Evolutionary conservation across 495 filamentous ascomycete genomes (phyloP).

Genomic region (Aspergillus hancockii): DNA sequence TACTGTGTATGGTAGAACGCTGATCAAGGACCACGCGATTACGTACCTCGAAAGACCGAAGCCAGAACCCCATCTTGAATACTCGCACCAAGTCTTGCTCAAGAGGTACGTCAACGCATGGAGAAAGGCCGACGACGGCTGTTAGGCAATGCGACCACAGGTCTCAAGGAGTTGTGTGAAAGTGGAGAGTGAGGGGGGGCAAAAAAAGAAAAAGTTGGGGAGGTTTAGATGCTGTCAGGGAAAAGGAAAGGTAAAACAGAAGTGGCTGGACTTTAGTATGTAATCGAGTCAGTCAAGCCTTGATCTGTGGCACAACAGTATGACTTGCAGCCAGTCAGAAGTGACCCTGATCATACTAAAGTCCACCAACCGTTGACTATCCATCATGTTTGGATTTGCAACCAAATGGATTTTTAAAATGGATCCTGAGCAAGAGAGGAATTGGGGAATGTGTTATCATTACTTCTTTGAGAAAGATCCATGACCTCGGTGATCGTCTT

Average conservation of each 20-base stretch:
- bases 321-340: slow-evolving; percentile 3
- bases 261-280: too few species aligned
- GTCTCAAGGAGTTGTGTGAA: too few species aligned
- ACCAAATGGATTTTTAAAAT: background rate
- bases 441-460: slow-evolving; percentile 1
- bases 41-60: slow-evolving; percentile 52
- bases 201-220: too few species aligned
- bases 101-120: background rate
- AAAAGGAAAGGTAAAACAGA: too few species aligned
- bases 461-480: background rate
- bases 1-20: background rate
- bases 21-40: background rate
- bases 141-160: too few species aligned
- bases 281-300: slow-evolving; percentile 2
- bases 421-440: background rate
- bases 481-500: slow-evolving; percentile 2
- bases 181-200: too few species aligned
- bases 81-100: background rate
- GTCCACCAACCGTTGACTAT: background rate
- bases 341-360: background rate
- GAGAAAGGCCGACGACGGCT: background rate
- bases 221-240: too few species aligned
- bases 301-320: background rate
- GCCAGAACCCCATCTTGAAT: slow-evolving; percentile 19
- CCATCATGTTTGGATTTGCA: background rate